These are phyloP conservation scores for Emergomyces orientalis DNA, from an alignment of 2,329 filamentous ascomycete species.

Conservation along the genomic window DNA sequence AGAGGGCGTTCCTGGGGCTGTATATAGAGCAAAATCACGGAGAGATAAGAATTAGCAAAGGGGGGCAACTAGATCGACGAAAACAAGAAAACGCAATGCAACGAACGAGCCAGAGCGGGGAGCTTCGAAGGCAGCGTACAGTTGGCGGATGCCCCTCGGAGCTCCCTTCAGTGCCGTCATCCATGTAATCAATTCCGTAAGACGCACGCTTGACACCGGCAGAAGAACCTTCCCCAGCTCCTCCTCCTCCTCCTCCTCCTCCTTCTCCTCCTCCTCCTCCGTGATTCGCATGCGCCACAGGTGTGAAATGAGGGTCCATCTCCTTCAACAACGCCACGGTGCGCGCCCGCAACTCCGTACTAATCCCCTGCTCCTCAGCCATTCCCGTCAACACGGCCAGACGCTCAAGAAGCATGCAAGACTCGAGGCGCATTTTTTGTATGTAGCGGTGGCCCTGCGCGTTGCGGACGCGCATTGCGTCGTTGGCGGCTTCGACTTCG, in stretches of 20 bases:
- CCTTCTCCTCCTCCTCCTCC: slow-evolving; percentile 5
- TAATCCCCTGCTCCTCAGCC: slow-evolving; percentile 23
- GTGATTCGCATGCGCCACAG: background rate
- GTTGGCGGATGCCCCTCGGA: slow-evolving; percentile 37
- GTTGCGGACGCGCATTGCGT: slow-evolving; percentile 69
- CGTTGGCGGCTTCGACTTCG: slow-evolving; percentile 87
- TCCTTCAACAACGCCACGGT: slow-evolving; percentile 28
- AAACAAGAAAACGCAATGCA: background rate
- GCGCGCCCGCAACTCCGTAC: slow-evolving; percentile 30
- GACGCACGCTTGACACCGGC: slow-evolving; percentile 7
- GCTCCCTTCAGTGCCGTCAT: slow-evolving; percentile 38
- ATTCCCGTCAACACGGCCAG: slow-evolving; percentile 35
- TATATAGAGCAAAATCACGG: background rate
- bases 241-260: slow-evolving; percentile 7
- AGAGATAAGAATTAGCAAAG: background rate
- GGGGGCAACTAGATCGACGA: too few relatives aligned
- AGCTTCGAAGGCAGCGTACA: slow-evolving; percentile 21
- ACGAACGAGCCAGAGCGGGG: slow-evolving; percentile 5
- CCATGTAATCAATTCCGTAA: slow-evolving; percentile 24
- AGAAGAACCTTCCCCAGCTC: slow-evolving; percentile 1
- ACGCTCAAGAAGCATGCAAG: slow-evolving; percentile 36
- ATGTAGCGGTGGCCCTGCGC: slow-evolving; percentile 72
- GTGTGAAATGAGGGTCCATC: slow-evolving; percentile 8
- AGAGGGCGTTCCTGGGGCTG: slow-evolving; percentile 41
- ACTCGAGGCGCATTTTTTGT: slow-evolving; percentile 72